phyloP scores from a whole-genome alignment of 2,329 filamentous ascomycete genomes.

The Chaetomiaceae sp. region DNA sequence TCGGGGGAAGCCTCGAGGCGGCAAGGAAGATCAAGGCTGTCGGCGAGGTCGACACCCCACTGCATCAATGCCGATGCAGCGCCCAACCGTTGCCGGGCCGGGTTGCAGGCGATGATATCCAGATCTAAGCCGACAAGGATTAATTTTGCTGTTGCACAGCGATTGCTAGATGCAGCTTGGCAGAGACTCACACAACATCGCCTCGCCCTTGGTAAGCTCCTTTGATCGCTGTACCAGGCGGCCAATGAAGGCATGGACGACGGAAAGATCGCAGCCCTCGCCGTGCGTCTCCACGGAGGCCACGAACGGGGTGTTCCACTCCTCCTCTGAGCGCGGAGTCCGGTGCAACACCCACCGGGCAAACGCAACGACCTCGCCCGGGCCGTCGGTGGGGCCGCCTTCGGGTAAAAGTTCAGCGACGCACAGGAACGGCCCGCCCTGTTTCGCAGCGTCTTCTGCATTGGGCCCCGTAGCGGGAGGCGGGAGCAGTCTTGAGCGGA shows the following conservation, averaged over 20 bases:
- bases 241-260: conserved; percentile 25
- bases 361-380: conserved; percentile 27
- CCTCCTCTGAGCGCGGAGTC: conserved; percentile 20
- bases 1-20: conserved; percentile 27
- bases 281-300: conserved; percentile 21
- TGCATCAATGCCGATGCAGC: conserved; percentile 26
- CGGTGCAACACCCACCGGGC: conserved; percentile 25
- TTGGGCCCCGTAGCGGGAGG: background rate
- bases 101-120: conserved; percentile 22
- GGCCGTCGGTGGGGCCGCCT: background rate
- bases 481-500: conserved; percentile 16
- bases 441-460: background rate
- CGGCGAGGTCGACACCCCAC: conserved; percentile 25
- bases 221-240: conserved; percentile 18
- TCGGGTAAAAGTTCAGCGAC: conserved; percentile 25
- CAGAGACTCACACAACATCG: conserved; percentile 25
- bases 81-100: conserved; percentile 23
- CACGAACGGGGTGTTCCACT: conserved; percentile 22
- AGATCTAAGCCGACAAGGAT: conserved; percentile 20
- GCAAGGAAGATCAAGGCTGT: conserved; percentile 21
- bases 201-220: conserved; percentile 22
- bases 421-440: conserved; percentile 16
- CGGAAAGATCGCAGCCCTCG: conserved; percentile 19
- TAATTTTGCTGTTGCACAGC: background rate
- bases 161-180: no score